Percentiles rank a stretch among this genome's conserved stretches.
phyloP scores from a whole-genome alignment of 768 basidiomycete species.

The Saitozyma podzolica region DNA sequence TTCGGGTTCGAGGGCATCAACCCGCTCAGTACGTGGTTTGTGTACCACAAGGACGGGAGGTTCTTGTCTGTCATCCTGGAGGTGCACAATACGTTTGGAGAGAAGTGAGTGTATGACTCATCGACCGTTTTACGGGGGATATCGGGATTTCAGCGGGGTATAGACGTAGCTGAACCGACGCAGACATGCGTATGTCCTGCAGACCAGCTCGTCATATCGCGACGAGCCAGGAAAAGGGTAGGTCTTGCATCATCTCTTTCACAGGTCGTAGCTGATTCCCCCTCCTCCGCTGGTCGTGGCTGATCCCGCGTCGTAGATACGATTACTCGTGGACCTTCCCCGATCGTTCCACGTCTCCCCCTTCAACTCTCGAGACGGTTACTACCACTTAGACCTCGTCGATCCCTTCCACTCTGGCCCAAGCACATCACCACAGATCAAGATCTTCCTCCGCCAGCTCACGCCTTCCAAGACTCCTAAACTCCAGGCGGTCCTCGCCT shows the following conservation, averaged over 20 bases:
- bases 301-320: conserved; percentile 18
- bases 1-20: conserved; percentile 70
- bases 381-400: conserved; percentile 63
- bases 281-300: neutral
- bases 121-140: neutral
- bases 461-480: conserved; percentile 55
- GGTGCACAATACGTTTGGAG: conserved; percentile 75
- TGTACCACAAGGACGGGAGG: conserved; percentile 54
- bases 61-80: conserved; percentile 59
- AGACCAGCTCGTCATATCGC: conserved; percentile 10
- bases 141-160: neutral
- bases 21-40: conserved; percentile 68
- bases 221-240: conserved; percentile 14
- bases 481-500: conserved; percentile 60
- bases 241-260: neutral
- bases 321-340: conserved; percentile 68
- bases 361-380: conserved; percentile 70
- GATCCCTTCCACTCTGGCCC: conserved; percentile 55
- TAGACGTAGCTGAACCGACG: neutral
- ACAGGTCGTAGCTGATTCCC: no score
- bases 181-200: conserved; percentile 36
- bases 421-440: conserved; percentile 11
- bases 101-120: conserved; percentile 52
- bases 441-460: conserved; percentile 43
- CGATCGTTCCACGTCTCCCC: conserved; percentile 75